These are phyloP conservation scores for Glaciozyma antarctica DNA, from an alignment of 768 basidiomycete species.

Conservation along the genomic window DNA sequence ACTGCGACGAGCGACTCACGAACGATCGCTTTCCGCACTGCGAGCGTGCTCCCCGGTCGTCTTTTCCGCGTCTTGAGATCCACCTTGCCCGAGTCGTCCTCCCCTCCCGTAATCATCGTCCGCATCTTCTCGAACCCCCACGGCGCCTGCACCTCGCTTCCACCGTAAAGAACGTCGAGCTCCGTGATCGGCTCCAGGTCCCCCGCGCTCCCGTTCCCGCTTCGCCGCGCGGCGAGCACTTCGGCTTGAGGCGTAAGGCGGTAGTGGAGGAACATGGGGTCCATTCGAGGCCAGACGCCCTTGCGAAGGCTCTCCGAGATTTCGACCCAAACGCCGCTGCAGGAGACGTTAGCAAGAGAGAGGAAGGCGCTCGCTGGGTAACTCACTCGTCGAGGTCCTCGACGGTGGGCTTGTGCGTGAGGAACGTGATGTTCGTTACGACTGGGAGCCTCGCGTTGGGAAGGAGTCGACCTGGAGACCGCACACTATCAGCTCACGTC, in stretches of 20 bases:
- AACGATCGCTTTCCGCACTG: slow-evolving; percentile 64
- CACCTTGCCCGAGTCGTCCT: slow-evolving; percentile 15
- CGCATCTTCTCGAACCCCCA: slow-evolving; percentile 61
- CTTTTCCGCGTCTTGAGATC: slow-evolving; percentile 49
- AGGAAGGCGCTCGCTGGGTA: no score
- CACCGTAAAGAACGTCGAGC: slow-evolving; percentile 76
- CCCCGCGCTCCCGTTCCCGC: slow-evolving; percentile 33
- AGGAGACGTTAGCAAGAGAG: not conserved
- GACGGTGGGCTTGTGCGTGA: slow-evolving; percentile 62
- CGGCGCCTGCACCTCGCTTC: slow-evolving; percentile 59
- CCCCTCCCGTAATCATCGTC: slow-evolving; percentile 16
- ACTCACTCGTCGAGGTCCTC: slow-evolving; percentile 49
- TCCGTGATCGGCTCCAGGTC: slow-evolving; percentile 65
- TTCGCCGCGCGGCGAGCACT: slow-evolving; percentile 42
- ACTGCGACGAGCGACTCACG: slow-evolving; percentile 44
- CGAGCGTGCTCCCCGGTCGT: slow-evolving; percentile 48
- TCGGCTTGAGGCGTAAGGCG: slow-evolving; percentile 49
- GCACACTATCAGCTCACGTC: no score
- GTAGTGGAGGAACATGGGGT: slow-evolving; percentile 25
- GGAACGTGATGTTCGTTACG: slow-evolving; percentile 18
- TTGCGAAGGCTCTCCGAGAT: slow-evolving; percentile 73
- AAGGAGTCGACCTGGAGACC: slow-evolving; percentile 1
- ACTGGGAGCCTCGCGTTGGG: slow-evolving; percentile 8
- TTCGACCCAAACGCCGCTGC: slow-evolving; percentile 40
- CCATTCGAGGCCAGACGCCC: slow-evolving; percentile 45